Percentiles rank a stretch among this genome's conserved stretches.
Evolutionary conservation across 768 basidiomycete genomes (phyloP).

Genomic region (Lactarius sanguifluus): DNA sequence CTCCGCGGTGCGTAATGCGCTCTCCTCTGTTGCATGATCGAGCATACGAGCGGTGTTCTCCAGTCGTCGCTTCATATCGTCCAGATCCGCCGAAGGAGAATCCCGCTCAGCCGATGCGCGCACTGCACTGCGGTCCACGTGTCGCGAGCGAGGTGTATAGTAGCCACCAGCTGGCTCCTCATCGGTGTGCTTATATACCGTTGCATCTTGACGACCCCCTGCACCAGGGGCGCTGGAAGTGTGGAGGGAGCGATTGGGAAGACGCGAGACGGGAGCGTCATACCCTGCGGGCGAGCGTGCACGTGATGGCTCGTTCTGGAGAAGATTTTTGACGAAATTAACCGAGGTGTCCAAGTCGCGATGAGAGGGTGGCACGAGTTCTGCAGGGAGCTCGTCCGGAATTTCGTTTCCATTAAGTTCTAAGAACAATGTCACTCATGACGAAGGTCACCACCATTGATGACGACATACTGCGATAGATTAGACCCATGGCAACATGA

Average conservation of each 20-base stretch:
- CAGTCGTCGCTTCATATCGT: constrained; percentile 84
- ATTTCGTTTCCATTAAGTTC: constrained; percentile 91
- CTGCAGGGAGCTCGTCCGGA: constrained; percentile 81
- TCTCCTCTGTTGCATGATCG: constrained; percentile 68
- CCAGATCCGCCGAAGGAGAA: constrained; percentile 61
- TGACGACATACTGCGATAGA: constrained; percentile 80
- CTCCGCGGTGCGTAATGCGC: constrained; percentile 62
- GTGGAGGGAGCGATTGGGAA: constrained; percentile 73
- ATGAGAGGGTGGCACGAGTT: constrained; percentile 90
- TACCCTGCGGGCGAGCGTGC: constrained; percentile 57
- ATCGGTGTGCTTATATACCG: constrained; percentile 83
- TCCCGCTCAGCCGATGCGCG: constrained; percentile 71
- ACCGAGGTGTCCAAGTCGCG: constrained; percentile 88
- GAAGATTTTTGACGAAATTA: constrained; percentile 81
- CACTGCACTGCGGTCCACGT: constrained; percentile 81
- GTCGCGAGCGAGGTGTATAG: constrained; percentile 80
- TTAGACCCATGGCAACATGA: constrained; percentile 97
- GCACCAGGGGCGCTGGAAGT: constrained; percentile 51
- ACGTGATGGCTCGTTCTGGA: constrained; percentile 78
- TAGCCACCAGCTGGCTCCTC: constrained; percentile 57
- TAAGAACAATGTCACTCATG: constrained; percentile 35
- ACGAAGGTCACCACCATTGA: not conserved
- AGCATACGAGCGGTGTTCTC: constrained; percentile 77
- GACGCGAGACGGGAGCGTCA: constrained; percentile 56
- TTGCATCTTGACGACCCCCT: constrained; percentile 77